These are phyloP conservation scores for Westerdykella sp. DNA, from an alignment of 2,329 filamentous ascomycete species.

Conservation along the genomic window DNA sequence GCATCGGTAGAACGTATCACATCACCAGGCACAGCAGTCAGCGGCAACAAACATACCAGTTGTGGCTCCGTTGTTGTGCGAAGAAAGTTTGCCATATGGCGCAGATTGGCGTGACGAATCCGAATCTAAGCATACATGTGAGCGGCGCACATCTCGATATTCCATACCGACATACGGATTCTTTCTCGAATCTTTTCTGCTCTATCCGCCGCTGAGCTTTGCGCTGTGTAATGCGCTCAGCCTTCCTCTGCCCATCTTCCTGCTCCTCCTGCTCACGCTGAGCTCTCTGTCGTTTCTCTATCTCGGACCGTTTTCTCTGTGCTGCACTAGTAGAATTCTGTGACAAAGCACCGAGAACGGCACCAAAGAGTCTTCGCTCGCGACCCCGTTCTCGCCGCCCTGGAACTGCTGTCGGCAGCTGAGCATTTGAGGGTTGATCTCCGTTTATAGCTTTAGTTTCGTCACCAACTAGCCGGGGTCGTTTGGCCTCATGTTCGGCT, in stretches of 20 bases:
- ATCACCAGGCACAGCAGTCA: neutral
- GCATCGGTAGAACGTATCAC: conserved; percentile 9
- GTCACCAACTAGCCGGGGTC: conserved; percentile 43
- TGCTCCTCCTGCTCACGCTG: conserved; percentile 66
- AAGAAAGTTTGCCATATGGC: conserved; percentile 66
- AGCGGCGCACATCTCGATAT: neutral
- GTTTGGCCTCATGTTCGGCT: conserved; percentile 48
- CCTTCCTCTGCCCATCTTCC: conserved; percentile 62
- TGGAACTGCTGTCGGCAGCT: conserved; percentile 32
- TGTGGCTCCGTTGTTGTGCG: conserved; percentile 64
- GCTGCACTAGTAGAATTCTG: conserved; percentile 58
- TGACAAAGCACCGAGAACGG: conserved; percentile 69
- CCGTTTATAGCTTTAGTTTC: conserved; percentile 17
- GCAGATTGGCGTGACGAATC: conserved; percentile 64
- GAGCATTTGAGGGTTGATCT: conserved; percentile 18
- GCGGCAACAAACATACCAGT: conserved; percentile 54
- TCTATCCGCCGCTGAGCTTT: conserved; percentile 57
- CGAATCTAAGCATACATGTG: conserved; percentile 55
- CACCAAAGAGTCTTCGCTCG: conserved; percentile 79
- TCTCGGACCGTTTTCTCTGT: conserved; percentile 66
- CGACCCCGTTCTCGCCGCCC: conserved; percentile 63
- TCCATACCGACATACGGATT: conserved; percentile 53
- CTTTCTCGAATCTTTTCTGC: conserved; percentile 68
- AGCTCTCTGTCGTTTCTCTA: conserved; percentile 74
- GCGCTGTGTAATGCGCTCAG: conserved; percentile 59